Conservation (phyloP, 176 grass and related monocot species). For the Eleusine coracana region DNA sequence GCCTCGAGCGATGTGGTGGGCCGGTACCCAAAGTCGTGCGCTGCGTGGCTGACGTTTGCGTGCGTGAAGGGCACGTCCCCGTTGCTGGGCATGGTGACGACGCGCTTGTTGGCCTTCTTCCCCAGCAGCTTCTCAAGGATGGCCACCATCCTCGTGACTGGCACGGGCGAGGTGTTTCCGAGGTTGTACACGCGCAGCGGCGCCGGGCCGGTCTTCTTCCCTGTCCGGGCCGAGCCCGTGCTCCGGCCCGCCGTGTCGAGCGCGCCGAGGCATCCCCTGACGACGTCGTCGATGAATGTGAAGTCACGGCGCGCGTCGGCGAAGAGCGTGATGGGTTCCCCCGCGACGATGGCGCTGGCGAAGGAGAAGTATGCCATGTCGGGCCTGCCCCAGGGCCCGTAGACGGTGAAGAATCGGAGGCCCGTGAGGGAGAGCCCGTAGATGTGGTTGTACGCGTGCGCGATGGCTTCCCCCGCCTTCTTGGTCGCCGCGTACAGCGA, state of each 20-base stretch:
- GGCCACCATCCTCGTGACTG: conserved; percentile 80
- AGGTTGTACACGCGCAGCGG: conserved; percentile 92
- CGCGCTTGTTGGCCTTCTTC: conserved; percentile 90
- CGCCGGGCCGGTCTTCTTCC: conserved; percentile 68
- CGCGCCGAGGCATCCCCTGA: conserved; percentile 83
- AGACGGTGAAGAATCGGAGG: conserved; percentile 96
- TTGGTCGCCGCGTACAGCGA: conserved; percentile 97
- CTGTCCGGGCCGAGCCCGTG: conserved; percentile 58
- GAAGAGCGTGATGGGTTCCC: conserved; percentile 87
- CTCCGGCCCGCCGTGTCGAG: conserved; percentile 76
- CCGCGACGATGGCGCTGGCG: conserved; percentile 66
- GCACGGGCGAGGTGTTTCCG: conserved; percentile 91
- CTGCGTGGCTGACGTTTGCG: conserved; percentile 89
- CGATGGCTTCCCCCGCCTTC: conserved; percentile 97
- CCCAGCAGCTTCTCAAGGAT: conserved; percentile 83
- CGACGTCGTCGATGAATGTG: conserved; percentile 98
- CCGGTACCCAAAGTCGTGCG: conserved; percentile 80
- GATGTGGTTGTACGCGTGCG: conserved; percentile 94
- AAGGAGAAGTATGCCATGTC: conserved; percentile 99
- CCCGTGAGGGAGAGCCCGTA: conserved; percentile 96
- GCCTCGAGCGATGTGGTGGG: conserved; percentile 81
- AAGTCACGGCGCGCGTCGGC: conserved; percentile 77
- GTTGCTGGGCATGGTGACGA: conserved; percentile 87
- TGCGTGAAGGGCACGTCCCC: conserved; percentile 97
- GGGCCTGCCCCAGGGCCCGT: conserved; percentile 93